These are phyloP conservation scores for Colletotrichum limetticola DNA, from an alignment of 2,329 filamentous ascomycete species.

Conservation along the genomic window DNA sequence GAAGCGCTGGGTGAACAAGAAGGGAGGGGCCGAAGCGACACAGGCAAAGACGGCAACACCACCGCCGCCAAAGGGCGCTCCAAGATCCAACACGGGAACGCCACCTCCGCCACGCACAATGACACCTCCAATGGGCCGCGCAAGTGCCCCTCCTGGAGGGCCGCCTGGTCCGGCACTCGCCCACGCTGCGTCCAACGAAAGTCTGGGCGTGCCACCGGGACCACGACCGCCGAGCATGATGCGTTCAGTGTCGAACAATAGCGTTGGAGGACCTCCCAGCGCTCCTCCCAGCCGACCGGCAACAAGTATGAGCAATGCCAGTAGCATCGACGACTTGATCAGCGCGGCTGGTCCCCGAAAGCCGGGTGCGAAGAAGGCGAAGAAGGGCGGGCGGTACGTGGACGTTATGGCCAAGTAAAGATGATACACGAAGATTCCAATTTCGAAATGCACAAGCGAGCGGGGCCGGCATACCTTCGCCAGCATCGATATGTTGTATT, in stretches of 20 bases:
- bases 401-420: constrained; percentile 88
- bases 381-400: constrained; percentile 89
- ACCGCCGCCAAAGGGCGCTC: constrained; percentile 77
- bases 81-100: constrained; percentile 63
- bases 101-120: constrained; percentile 60
- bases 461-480: neutral
- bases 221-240: constrained; percentile 48
- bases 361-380: constrained; percentile 72
- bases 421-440: neutral
- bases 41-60: constrained; percentile 74
- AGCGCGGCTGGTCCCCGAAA: constrained; percentile 79
- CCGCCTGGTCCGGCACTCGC: constrained; percentile 39
- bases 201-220: constrained; percentile 41
- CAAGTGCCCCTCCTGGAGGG: constrained; percentile 39
- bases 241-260: constrained; percentile 60
- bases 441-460: constrained; percentile 15
- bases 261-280: constrained; percentile 50
- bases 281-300: constrained; percentile 75
- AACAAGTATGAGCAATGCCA: constrained; percentile 91
- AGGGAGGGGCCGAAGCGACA: constrained; percentile 74
- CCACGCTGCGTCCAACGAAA: constrained; percentile 46
- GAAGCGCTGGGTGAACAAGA: constrained; percentile 99
- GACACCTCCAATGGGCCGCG: constrained; percentile 43
- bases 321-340: constrained; percentile 92
- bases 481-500: constrained; percentile 12